Base-by-base conservation (phyloP, 75 land plant genomes). In the Adiantum capillusveneris region DNA sequence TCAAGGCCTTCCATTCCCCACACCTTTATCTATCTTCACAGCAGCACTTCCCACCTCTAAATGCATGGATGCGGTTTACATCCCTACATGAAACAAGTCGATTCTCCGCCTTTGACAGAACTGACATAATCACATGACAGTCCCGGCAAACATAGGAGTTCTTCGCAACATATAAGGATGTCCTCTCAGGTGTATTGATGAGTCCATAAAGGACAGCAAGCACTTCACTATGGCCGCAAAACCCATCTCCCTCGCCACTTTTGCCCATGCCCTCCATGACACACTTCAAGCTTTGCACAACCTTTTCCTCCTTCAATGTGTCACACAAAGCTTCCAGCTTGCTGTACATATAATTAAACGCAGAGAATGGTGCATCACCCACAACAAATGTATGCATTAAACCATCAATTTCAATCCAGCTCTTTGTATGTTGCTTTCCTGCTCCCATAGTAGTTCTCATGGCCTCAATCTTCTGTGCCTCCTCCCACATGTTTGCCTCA, bases 401-500 rank as follows among this genome's bases (percentile, higher is more conserved):
- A 29, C 27, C 45, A 59, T 59, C 45, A 59, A 59, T 26, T 41
- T 59, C 29, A 59, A 59, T 59, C 51, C 52, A 59, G 62, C 62
- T 59, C 9, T 9, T 34, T 5, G 37, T 3, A 9, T 9, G 37
- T 5, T 3, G 3, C 37, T 34, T 34, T 34, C 37, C 50, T 46
- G 50, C 50, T 14, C 14, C 22, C 22, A 46, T 46, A 21, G 5
- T 46, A 2, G 21, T 2, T 30, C 27, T 55, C 57, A 20, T 55
- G 3, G 25, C 57, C 57, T 55, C 57, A 2, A 55, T 30, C 16
- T 55, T 55, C 57, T 27, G 5, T 28, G 31, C 78, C 26, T 64
- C 75, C 48, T 77, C 84, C 87, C 80, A 77, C 50, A 67, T 77
- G 5, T 58, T 78, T 18, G 73, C 45, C 44, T 68, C 74, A 36